Base-by-base conservation (phyloP, 306 rosid species). In the Rosa lucieae region DNA sequence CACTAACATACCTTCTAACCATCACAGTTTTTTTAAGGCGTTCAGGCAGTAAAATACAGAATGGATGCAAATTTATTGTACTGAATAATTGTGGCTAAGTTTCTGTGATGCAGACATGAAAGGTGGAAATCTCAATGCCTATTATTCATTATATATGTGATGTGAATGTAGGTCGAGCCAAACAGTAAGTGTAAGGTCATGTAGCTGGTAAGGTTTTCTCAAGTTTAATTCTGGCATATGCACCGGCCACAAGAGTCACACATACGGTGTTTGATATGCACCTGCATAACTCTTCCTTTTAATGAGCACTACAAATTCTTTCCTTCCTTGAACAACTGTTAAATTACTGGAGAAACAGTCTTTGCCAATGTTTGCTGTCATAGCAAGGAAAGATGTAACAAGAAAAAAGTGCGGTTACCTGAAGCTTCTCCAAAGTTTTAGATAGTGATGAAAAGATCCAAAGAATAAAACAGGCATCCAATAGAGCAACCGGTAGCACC, bases 341-440 rank as follows among this genome's bases (percentile, higher is more conserved):
- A 43, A 40, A 82, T 52, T 29, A 44, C 69, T 12, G 13, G 17
- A n/a, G 53, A 67, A 20, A 20, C 39, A 42, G 29, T 10, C 23
- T 21, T 11, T 42, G 46, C 13, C 58, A 67, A 23, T 68, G 37
- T 52, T 4, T 13, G 4, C n/a, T 65, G 43, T 65, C 11, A 65
- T 65, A 65, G 70, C 68, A 66, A 23, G 26, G 46, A 20, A 72
- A 47, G 40, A 20, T 81, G 63, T 63, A 20, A 76, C 76, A 56
- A 2, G 76, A 66, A 40, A 65, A 62, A 48, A n/a, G 69, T 56
- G 82, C 73, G 79, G 51, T 69, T 83, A 91, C 93, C 96, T 89
- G 96, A 89, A 91, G 96, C 87, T 91, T 91, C 88, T 91, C 93
- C 81, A 89, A 58, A 70, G 93, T 89, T 86, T 89, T 91, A 53